Conservation (phyloP, 768 basidiomycete genomes). For the Kwoniella mangroviensis region DNA sequence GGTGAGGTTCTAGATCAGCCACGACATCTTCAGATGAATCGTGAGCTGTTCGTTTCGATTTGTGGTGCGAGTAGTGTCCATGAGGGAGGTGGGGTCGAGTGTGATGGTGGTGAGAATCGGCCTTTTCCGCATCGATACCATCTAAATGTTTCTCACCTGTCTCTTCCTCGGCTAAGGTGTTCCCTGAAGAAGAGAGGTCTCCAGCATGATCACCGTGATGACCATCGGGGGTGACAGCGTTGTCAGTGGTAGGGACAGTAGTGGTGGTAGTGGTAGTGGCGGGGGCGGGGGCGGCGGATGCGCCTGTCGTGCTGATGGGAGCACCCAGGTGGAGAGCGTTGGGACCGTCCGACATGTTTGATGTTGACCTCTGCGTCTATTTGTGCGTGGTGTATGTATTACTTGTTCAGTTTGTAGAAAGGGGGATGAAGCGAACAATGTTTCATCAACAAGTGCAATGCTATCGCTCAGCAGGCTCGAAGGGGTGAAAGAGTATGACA, state of each 20-base stretch:
- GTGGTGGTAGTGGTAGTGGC: slow-evolving; percentile 11
- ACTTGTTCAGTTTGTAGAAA: neutral
- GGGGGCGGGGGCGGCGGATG: neutral
- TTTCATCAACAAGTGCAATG: neutral
- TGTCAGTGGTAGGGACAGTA: neutral
- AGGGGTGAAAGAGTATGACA: neutral
- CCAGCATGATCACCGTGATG: slow-evolving; percentile 10
- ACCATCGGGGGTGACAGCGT: neutral
- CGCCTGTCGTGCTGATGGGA: slow-evolving; percentile 17
- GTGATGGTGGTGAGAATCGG: neutral
- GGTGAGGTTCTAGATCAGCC: slow-evolving; percentile 39
- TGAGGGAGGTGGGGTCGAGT: neutral
- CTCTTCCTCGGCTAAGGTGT: slow-evolving; percentile 24
- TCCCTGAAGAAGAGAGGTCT: slow-evolving; percentile 26
- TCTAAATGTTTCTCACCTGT: slow-evolving; percentile 17
- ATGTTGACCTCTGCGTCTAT: slow-evolving; percentile 6
- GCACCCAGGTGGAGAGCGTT: slow-evolving; percentile 16
- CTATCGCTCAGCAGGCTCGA: slow-evolving; percentile 2
- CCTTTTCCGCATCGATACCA: slow-evolving; percentile 1
- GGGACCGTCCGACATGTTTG: slow-evolving; percentile 16
- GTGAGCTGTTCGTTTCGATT: slow-evolving; percentile 24
- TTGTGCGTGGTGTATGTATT: neutral
- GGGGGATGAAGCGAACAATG: neutral
- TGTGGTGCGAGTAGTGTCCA: neutral
- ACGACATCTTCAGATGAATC: slow-evolving; percentile 46